Evolutionary conservation across 140 eudicot species (phyloP), one percentile per base, ranked within the genome.

Genomic region (Ambrosia hybrid): DNA sequence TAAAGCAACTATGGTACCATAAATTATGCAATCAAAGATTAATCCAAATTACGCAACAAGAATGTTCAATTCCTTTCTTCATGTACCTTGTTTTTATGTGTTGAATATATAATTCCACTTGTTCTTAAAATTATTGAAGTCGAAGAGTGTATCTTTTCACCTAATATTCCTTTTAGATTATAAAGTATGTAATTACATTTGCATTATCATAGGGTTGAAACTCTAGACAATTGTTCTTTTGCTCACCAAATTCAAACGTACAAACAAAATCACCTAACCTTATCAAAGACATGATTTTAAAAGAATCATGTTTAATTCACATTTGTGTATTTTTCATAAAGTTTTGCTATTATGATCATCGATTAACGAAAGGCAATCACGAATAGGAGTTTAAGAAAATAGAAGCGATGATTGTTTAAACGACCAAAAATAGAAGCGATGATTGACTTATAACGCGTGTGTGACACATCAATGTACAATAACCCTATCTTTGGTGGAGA

Each of bases 91-190:
- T 59, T 76, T 76, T 21, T 61, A 49, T 61, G 41, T 4, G 17
- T 34, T 49, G 46, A 10, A 67, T 67, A 10, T 57, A 4, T 45
- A 41, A 70, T 43, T 70, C 72, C 67, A 62, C 76, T 52, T 70
- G 65, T 52, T 52, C 57, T 16, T 58, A 65, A 21, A 21, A 21
- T 70, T 17, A 70, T 62, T 70, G 66, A 51, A 61, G 49, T 59
- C 7, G 8, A 62, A 16, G 11, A 52, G 53, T 51, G 12, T 49
- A 52, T 30, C 67, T 55, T 52, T 71, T 41, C 61, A 71, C 77
- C 77, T 71, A 78, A 52, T 71, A 71, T 78, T 64, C 67, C 77
- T 52, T 65, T 33, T 41, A 70, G 38, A 55, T 60, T 60, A 70
- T 6, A 14, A 57, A 46, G 52, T 11, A 57, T 57, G 68, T 38